Evolutionary conservation across 1,284 basidiomycete species (phyloP).

Genomic region (Coniophora puteana): DNA sequence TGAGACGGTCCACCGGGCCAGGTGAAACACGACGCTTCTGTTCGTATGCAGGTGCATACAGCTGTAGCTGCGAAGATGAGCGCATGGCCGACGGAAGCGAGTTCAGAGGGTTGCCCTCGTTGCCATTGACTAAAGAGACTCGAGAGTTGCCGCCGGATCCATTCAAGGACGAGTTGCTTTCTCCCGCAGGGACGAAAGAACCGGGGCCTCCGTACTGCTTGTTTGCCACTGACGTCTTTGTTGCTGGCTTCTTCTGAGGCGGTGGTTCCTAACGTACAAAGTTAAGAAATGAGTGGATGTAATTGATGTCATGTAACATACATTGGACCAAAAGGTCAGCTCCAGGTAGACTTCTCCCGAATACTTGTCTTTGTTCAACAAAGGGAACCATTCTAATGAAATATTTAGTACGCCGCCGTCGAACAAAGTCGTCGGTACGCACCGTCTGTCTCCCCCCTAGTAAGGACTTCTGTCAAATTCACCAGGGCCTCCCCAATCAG

Average conservation of each 20-base stretch:
- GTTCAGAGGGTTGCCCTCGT: conserved; percentile 43
- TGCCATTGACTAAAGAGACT: conserved; percentile 33
- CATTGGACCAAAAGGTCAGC: conserved; percentile 94
- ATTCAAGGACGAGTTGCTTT: conserved; percentile 27
- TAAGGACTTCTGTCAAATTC: conserved; percentile 86
- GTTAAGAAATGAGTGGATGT: background rate
- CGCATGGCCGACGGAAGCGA: conserved; percentile 55
- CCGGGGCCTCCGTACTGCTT: conserved; percentile 76
- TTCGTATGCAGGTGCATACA: conserved; percentile 76
- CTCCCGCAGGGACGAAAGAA: conserved; percentile 59
- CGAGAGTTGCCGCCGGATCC: conserved; percentile 26
- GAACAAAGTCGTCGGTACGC: conserved; percentile 25
- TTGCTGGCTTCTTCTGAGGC: conserved; percentile 62
- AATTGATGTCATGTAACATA: conserved; percentile 38
- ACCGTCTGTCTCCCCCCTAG: conserved; percentile 97
- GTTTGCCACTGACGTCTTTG: conserved; percentile 46
- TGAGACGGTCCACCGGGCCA: conserved; percentile 43
- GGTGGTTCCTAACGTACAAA: conserved; percentile 53
- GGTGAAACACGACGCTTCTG: conserved; percentile 32
- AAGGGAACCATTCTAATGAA: conserved; percentile 85
- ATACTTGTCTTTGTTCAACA: conserved; percentile 89
- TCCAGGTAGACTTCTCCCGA: conserved; percentile 93
- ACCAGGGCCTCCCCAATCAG: conserved; percentile 91
- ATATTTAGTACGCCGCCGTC: conserved; percentile 3
- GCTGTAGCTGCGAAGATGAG: conserved; percentile 58